Conservation (phyloP, 2,329 filamentous ascomycete species). For the Phialophora chinensis region DNA sequence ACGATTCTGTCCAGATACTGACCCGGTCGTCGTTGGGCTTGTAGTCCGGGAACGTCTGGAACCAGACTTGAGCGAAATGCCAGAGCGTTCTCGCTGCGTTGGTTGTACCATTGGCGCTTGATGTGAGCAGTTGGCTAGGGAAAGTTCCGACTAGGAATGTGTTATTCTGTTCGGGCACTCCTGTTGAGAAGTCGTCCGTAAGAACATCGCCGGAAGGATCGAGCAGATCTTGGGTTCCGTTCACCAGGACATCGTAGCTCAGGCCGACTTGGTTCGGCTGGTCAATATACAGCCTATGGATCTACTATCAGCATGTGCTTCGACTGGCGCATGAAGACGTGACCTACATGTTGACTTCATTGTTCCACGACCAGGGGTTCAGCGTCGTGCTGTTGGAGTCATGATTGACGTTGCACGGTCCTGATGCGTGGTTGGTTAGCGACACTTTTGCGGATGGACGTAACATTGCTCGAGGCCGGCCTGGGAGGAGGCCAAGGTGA, state of each 20-base stretch:
- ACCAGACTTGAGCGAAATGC: conserved; percentile 63
- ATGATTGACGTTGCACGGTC: conserved; percentile 59
- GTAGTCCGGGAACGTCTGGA: conserved; percentile 64
- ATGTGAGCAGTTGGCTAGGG: conserved; percentile 51
- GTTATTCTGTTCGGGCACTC: conserved; percentile 54
- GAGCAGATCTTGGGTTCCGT: conserved; percentile 49
- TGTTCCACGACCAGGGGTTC: conserved; percentile 69
- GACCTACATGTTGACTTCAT: conserved; percentile 62
- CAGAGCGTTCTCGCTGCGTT: conserved; percentile 58
- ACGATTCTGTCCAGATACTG: conserved; percentile 38
- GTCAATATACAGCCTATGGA: conserved; percentile 66
- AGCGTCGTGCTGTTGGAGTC: conserved; percentile 57
- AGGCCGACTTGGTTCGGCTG: conserved; percentile 66
- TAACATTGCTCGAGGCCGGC: neutral
- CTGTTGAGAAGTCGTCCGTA: conserved; percentile 37
- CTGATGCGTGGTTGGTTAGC: neutral
- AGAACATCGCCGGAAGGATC: neutral
- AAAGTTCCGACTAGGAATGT: conserved; percentile 62
- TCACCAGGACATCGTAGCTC: conserved; percentile 56
- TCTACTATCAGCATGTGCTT: neutral
- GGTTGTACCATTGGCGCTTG: conserved; percentile 44
- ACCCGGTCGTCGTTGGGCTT: conserved; percentile 55
- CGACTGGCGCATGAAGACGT: neutral
- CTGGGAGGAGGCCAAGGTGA: neutral
- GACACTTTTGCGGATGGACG: neutral